Percentiles rank a stretch among this genome's conserved stretches.
Evolutionary conservation across 495 filamentous ascomycete species (phyloP).

Genomic region (Podospora sp.): DNA sequence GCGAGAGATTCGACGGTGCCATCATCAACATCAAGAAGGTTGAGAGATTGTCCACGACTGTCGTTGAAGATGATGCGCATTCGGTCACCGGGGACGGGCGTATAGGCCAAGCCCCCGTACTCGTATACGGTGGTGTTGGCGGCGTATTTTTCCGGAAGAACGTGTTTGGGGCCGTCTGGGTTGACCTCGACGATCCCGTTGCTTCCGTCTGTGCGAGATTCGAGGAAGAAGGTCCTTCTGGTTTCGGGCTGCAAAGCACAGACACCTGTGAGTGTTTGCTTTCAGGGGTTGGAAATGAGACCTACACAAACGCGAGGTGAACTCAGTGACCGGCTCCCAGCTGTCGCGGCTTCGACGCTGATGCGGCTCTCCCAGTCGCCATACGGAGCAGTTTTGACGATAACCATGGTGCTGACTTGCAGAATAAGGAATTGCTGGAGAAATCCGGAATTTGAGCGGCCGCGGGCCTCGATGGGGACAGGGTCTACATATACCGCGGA

Average conservation of each 20-base stretch:
- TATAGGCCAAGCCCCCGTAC: constrained; percentile 45
- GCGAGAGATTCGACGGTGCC: constrained; percentile 29
- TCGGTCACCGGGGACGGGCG: constrained; percentile 33
- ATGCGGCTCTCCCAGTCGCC: constrained; percentile 51
- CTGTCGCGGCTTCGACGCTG: constrained; percentile 42
- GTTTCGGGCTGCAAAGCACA: constrained; percentile 1
- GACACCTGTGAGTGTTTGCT: not conserved
- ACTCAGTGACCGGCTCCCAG: constrained; percentile 29
- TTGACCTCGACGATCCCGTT: constrained; percentile 44
- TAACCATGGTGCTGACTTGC: constrained; percentile 6
- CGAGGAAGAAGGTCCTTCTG: constrained; percentile 46
- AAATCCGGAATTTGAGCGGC: not conserved
- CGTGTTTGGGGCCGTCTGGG: constrained; percentile 36
- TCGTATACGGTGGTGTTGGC: constrained; percentile 49
- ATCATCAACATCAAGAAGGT: constrained; percentile 37
- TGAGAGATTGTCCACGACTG: constrained; percentile 39
- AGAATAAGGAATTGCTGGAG: not conserved
- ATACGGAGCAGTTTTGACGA: constrained; percentile 36
- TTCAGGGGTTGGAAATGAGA: not conserved
- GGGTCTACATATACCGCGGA: not conserved
- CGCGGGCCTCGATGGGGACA: not conserved
- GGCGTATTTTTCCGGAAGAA: constrained; percentile 45
- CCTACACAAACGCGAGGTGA: constrained; percentile 36
- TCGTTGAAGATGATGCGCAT: constrained; percentile 48
- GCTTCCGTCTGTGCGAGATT: constrained; percentile 28